These are phyloP conservation scores for Cercophora newfieldiana DNA, from an alignment of 495 filamentous ascomycete species.

Conservation along the genomic window DNA sequence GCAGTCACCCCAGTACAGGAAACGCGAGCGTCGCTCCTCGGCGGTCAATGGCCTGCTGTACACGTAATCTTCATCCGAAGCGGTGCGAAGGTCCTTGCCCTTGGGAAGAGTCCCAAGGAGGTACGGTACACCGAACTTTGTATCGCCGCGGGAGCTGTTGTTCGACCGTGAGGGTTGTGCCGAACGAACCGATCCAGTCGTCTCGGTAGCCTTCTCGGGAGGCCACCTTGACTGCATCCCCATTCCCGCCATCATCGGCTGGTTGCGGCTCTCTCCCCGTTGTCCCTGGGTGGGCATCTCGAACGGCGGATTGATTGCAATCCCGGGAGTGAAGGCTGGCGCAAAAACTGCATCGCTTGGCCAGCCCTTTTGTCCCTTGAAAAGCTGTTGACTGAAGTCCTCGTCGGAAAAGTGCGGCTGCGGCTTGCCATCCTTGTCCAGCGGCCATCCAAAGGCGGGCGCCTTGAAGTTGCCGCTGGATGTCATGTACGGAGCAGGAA, in stretches of 20 bases:
- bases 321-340: background rate
- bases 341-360: background rate
- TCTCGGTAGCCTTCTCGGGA: background rate
- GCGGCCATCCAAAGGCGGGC: background rate
- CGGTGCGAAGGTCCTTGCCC: conserved; percentile 36
- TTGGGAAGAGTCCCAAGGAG: conserved; percentile 45
- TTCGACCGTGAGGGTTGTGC: background rate
- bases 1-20: conserved; percentile 53
- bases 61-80: conserved; percentile 40
- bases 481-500: background rate
- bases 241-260: background rate
- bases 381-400: background rate
- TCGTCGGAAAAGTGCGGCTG: background rate
- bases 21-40: conserved; percentile 49
- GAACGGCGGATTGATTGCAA: background rate
- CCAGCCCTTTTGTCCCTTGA: background rate
- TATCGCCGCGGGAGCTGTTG: background rate
- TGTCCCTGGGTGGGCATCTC: background rate
- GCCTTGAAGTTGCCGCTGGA: background rate
- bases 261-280: background rate
- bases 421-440: background rate
- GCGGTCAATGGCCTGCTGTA: conserved; percentile 50
- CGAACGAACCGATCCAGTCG: background rate
- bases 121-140: conserved; percentile 37
- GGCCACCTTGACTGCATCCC: background rate